These are phyloP conservation scores for Agrocybe pediades DNA, from an alignment of 768 basidiomycete genomes.

Conservation along the genomic window DNA sequence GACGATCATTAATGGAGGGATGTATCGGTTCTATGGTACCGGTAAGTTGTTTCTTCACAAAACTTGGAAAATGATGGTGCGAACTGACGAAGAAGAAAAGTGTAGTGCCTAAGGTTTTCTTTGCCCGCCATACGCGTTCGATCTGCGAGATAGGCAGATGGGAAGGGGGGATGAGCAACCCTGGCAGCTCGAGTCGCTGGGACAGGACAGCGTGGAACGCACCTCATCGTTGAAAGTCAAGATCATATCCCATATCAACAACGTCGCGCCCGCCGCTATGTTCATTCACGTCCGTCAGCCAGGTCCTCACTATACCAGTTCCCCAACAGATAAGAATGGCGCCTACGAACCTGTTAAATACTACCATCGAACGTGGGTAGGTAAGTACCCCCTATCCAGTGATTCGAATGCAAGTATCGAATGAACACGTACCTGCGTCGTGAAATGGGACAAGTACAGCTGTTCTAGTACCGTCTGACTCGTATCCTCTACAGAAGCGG, in stretches of 20 bases:
- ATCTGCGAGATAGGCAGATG: conserved; percentile 9
- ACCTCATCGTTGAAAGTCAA: conserved; percentile 11
- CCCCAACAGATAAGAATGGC: background rate
- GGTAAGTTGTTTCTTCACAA: background rate
- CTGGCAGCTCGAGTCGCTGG: background rate
- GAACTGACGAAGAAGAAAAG: conserved; percentile 22
- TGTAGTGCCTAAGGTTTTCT: conserved; percentile 18
- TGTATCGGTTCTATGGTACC: conserved; percentile 19
- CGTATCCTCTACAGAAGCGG: background rate
- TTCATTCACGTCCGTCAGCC: too few relatives aligned
- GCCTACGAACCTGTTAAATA: background rate
- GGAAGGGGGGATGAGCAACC: too few relatives aligned
- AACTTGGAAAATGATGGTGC: too few relatives aligned
- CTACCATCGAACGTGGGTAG: background rate
- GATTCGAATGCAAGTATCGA: too few relatives aligned
- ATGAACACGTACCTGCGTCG: background rate
- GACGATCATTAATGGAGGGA: conserved; percentile 16
- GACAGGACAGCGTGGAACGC: background rate
- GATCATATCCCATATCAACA: conserved; percentile 9
- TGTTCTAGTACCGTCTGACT: background rate
- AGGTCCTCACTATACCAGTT: background rate
- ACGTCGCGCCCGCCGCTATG: conserved; percentile 1
- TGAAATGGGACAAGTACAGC: background rate
- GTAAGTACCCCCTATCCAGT: background rate
- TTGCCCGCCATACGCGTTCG: conserved; percentile 20